Conservation (phyloP, 129 eudicot genomes). For the Chrysanthemum makinoi region DNA sequence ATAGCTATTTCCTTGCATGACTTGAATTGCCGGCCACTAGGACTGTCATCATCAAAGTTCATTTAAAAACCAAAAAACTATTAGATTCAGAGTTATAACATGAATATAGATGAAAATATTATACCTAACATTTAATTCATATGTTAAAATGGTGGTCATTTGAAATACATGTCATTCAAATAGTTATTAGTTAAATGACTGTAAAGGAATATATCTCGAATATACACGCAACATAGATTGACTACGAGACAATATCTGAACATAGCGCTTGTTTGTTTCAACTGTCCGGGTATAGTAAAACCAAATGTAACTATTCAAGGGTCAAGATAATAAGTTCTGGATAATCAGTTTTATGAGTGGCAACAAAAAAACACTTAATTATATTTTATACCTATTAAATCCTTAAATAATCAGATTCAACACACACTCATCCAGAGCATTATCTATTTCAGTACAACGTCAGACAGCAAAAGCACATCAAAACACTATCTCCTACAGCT, state of each 20-base stretch:
- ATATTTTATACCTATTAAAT: not conserved
- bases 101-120: not conserved
- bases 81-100: slow-evolving; percentile 9
- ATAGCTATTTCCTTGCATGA: slow-evolving; percentile 80
- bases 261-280: not conserved
- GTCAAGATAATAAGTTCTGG: not conserved
- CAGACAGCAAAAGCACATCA: too few relatives aligned
- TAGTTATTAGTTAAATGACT: not conserved
- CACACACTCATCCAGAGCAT: too few relatives aligned
- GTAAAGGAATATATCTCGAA: not conserved
- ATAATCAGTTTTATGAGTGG: too few relatives aligned
- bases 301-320: too few relatives aligned
- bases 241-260: not conserved
- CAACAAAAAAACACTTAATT: not conserved
- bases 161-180: slow-evolving; percentile 3
- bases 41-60: slow-evolving; percentile 56
- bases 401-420: too few relatives aligned
- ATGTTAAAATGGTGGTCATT: not conserved
- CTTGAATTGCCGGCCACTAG: slow-evolving; percentile 73
- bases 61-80: slow-evolving; percentile 20
- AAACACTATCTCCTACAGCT: too few relatives aligned
- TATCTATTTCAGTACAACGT: too few relatives aligned
- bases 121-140: not conserved
- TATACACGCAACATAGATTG: not conserved
- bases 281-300: not conserved